Evolutionary conservation across 225 moss, liverwort and hornwort genomes (phyloP).

Genomic region (Marchantia polymorpha): DNA sequence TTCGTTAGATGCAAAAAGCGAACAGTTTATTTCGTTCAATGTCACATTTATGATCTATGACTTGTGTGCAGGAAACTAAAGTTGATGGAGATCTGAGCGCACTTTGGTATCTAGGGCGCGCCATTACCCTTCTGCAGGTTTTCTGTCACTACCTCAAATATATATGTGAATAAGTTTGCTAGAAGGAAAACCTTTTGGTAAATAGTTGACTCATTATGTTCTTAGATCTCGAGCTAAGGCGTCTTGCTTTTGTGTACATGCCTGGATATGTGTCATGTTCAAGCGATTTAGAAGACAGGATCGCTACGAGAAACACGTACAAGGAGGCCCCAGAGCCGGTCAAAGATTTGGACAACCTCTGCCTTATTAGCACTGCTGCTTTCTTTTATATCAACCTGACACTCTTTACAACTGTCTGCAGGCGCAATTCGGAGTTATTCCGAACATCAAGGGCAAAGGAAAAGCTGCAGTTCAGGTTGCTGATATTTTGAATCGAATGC

Average conservation of each 20-base stretch:
- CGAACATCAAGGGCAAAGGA: slow-evolving; percentile 90
- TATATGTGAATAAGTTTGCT: background rate
- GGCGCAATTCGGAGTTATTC: slow-evolving; percentile 85
- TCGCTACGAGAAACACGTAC: background rate
- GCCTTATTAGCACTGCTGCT: background rate
- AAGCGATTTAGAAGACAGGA: background rate
- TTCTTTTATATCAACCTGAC: background rate
- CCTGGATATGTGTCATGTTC: background rate
- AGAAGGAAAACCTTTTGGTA: no score
- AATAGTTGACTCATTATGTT: no score
- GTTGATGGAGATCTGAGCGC: slow-evolving; percentile 93
- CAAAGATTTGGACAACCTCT: background rate
- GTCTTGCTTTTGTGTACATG: no score
- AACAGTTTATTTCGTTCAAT: no score
- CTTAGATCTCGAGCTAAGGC: no score
- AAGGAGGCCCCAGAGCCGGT: background rate
- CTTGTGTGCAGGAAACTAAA: slow-evolving; percentile 61
- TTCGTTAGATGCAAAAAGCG: no score
- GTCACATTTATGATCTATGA: background rate
- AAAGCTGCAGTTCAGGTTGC: slow-evolving; percentile 80
- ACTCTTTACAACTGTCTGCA: slow-evolving; percentile 29
- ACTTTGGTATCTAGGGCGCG: slow-evolving; percentile 85
- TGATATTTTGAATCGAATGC: slow-evolving; percentile 86
- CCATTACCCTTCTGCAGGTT: slow-evolving; percentile 79
- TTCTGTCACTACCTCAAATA: background rate